These are phyloP conservation scores for Steccherinum ochraceum DNA, from an alignment of 768 basidiomycete genomes.

Conservation along the genomic window DNA sequence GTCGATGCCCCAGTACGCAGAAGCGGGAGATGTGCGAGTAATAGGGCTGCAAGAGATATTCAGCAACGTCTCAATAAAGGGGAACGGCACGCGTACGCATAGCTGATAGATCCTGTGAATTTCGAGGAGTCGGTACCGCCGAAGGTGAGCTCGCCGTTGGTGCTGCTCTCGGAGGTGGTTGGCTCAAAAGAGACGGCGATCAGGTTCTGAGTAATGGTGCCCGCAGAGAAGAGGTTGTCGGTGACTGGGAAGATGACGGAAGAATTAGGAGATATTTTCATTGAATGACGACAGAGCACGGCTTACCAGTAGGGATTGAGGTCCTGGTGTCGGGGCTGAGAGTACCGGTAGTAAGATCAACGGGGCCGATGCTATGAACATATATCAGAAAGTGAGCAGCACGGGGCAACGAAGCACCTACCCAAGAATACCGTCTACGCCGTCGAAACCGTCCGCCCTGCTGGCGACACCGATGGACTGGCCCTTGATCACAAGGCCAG, in stretches of 20 bases:
- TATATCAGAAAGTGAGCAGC: not conserved
- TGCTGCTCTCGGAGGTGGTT: constrained; percentile 9
- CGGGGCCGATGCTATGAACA: constrained; percentile 50
- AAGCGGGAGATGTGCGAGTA: constrained; percentile 15
- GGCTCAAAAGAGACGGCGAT: constrained; percentile 26
- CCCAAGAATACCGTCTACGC: constrained; percentile 65
- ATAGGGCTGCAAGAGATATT: constrained; percentile 11
- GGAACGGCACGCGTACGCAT: constrained; percentile 12
- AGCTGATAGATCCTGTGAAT: constrained; percentile 25
- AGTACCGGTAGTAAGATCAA: constrained; percentile 39
- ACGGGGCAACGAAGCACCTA: constrained; percentile 18
- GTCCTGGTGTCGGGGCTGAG: constrained; percentile 3
- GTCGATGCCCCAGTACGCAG: constrained; percentile 18
- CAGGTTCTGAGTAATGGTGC: constrained; percentile 17
- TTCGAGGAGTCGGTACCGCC: constrained; percentile 16
- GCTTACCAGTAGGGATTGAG: constrained; percentile 8
- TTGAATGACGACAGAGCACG: constrained; percentile 28
- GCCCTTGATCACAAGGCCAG: constrained; percentile 39
- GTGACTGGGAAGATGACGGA: constrained; percentile 37
- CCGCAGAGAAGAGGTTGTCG: constrained; percentile 24
- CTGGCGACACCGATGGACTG: constrained; percentile 65
- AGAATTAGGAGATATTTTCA: not conserved
- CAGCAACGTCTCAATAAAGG: not conserved
- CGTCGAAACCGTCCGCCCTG: constrained; percentile 32
- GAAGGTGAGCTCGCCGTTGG: constrained; percentile 18